Evolutionary conservation across 805 yeast species (phyloP).

Genomic region (Barnettozyma sucrosica): DNA sequence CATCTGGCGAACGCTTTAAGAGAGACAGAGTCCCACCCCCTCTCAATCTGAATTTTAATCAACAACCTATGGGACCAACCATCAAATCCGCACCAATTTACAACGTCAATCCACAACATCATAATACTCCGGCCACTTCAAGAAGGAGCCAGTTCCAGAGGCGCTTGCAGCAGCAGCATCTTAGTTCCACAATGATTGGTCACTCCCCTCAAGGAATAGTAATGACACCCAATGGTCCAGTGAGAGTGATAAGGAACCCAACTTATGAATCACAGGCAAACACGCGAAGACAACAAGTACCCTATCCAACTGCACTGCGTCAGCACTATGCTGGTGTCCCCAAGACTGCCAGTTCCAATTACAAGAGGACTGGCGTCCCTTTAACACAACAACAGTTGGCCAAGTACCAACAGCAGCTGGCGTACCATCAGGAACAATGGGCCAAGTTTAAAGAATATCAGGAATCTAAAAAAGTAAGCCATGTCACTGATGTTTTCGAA

Average conservation of each 20-base stretch:
- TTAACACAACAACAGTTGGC: slow-evolving; percentile 21
- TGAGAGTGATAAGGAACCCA: slow-evolving; percentile 12
- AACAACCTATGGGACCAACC: slow-evolving; percentile 19
- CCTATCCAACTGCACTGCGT: slow-evolving; percentile 8
- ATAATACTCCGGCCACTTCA: slow-evolving; percentile 13
- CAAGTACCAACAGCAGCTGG: slow-evolving; percentile 24
- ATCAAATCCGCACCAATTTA: slow-evolving; percentile 32
- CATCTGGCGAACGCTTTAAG: slow-evolving; percentile 22
- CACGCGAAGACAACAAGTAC: slow-evolving; percentile 6
- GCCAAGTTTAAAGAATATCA: slow-evolving; percentile 23
- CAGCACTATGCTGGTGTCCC: slow-evolving; percentile 11
- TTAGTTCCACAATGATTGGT: not conserved
- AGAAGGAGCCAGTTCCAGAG: slow-evolving; percentile 11
- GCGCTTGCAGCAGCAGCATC: slow-evolving; percentile 1
- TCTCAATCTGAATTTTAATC: slow-evolving; percentile 18
- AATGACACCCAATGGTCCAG: slow-evolving; percentile 8
- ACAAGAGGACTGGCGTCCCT: slow-evolving; percentile 13
- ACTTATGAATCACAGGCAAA: not conserved
- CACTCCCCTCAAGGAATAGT: slow-evolving; percentile 2
- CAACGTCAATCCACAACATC: slow-evolving; percentile 10
- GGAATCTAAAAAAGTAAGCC: slow-evolving; percentile 19
- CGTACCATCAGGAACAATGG: slow-evolving; percentile 25
- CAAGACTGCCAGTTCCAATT: slow-evolving; percentile 19
- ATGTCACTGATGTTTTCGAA: slow-evolving; percentile 45
- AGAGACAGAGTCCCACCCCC: slow-evolving; percentile 29